Evolutionary conservation across 495 filamentous ascomycete species (phyloP).

Genomic region (Apiosordaria backusii): DNA sequence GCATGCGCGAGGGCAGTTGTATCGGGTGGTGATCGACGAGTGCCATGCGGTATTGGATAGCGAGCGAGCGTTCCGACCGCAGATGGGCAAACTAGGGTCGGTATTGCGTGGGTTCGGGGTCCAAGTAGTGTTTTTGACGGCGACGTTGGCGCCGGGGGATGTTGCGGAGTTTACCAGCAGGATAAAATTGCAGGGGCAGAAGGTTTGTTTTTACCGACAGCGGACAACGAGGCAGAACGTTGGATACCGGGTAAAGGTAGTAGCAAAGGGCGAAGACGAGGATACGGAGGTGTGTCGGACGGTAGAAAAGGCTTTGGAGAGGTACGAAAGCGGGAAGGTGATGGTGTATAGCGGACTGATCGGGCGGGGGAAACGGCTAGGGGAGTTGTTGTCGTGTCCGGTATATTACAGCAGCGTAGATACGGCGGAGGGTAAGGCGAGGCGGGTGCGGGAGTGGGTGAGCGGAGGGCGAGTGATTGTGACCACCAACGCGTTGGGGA

Average conservation of each 20-base stretch:
- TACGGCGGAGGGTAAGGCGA: not conserved
- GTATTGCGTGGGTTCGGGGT: too few species aligned
- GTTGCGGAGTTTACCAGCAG: not conserved
- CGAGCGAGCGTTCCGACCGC: too few species aligned
- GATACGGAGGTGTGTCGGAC: not conserved
- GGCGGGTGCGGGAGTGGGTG: not conserved
- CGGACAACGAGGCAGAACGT: not conserved
- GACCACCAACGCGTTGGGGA: not conserved
- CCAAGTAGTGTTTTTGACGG: not conserved
- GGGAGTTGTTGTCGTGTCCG: too few species aligned
- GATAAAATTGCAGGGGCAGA: not conserved
- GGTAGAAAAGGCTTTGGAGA: not conserved
- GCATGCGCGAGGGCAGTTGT: not conserved
- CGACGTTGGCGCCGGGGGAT: not conserved
- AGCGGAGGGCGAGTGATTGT: not conserved
- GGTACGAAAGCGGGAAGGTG: not conserved
- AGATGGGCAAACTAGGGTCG: too few species aligned
- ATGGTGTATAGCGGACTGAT: not conserved
- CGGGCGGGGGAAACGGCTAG: too few species aligned
- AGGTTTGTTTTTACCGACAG: not conserved
- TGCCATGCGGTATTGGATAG: slow-evolving; percentile 4
- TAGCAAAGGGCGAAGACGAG: not conserved
- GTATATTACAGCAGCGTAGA: not conserved
- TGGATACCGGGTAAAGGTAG: not conserved
- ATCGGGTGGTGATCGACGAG: not conserved